These are phyloP conservation scores for Mortierella sp. DNA, from an alignment of 371 early-diverging fungal species.

Conservation along the genomic window DNA sequence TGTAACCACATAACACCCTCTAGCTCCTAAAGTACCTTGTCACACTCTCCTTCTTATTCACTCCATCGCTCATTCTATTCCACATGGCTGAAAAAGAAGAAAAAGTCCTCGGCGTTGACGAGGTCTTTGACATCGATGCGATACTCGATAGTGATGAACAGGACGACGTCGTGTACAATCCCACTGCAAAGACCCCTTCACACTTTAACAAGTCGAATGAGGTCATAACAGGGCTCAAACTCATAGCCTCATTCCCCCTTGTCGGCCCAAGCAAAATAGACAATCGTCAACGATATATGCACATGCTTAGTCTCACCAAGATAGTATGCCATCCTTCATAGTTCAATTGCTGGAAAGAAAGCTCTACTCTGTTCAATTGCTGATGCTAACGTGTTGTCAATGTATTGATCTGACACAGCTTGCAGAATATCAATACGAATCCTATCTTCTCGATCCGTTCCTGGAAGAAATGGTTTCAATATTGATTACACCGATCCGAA, in stretches of 20 bases:
- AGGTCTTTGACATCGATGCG: constrained; percentile 24
- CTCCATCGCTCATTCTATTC: background rate
- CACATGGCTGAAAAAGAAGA: constrained; percentile 21
- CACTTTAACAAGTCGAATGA: constrained; percentile 28
- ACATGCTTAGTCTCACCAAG: constrained; percentile 15
- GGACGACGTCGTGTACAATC: constrained; percentile 6
- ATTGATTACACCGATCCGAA: constrained; percentile 70
- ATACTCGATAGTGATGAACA: constrained; percentile 26
- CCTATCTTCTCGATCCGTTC: constrained; percentile 88
- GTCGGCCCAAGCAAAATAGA: constrained; percentile 33
- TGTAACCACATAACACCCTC: background rate
- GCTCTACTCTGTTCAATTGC: background rate
- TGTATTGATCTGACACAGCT: constrained; percentile 59
- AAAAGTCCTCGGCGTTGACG: constrained; percentile 23
- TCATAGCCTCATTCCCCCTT: constrained; percentile 16
- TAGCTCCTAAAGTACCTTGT: background rate
- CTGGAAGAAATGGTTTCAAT: constrained; percentile 81
- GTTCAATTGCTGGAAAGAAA: background rate
- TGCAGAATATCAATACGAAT: constrained; percentile 87
- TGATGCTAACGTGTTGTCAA: background rate
- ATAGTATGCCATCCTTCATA: background rate
- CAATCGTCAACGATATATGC: constrained; percentile 23
- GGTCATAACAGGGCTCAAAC: constrained; percentile 32
- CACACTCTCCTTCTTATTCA: background rate
- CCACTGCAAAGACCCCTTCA: constrained; percentile 32